Evolutionary conservation across 1,139 yeast genomes (phyloP).

Genomic region (Eremothecium sinecaudum): DNA sequence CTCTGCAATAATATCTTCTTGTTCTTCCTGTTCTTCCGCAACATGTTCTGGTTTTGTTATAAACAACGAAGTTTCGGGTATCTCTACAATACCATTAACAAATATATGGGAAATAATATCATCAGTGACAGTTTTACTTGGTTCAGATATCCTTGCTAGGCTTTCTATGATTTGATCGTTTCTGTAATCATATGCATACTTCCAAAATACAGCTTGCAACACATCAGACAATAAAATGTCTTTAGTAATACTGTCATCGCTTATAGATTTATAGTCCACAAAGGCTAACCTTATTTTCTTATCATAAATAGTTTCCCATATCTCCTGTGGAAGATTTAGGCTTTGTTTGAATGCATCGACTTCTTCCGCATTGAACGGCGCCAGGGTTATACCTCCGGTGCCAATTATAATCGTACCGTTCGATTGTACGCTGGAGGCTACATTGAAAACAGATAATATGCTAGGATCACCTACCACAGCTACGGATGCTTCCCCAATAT

Average conservation of each 20-base stretch:
- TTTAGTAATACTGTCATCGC: slow-evolving; percentile 59
- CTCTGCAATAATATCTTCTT: slow-evolving; percentile 4
- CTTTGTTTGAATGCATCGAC: slow-evolving; percentile 37
- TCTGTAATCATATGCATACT: slow-evolving; percentile 47
- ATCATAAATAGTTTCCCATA: slow-evolving; percentile 47
- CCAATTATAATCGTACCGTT: slow-evolving; percentile 49
- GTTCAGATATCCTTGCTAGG: slow-evolving; percentile 1
- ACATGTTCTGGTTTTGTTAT: slow-evolving; percentile 6
- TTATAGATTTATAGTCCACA: slow-evolving; percentile 47
- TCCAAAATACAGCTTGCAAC: slow-evolving; percentile 76
- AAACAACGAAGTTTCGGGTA: neutral
- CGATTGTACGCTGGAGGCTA: slow-evolving; percentile 49
- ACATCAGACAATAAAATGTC: slow-evolving; percentile 73
- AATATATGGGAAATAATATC: slow-evolving; percentile 72
- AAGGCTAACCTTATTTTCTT: slow-evolving; percentile 45
- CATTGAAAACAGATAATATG: slow-evolving; percentile 48
- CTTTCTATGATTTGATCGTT: slow-evolving; percentile 40
- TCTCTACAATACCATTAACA: slow-evolving; percentile 34
- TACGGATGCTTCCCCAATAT: slow-evolving; percentile 51
- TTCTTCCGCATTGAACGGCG: slow-evolving; percentile 24
- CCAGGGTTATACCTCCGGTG: slow-evolving; percentile 17
- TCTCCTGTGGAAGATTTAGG: slow-evolving; percentile 38
- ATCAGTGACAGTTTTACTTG: slow-evolving; percentile 66
- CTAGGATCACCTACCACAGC: slow-evolving; percentile 52
- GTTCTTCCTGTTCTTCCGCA: slow-evolving; percentile 19